Conservation (phyloP, 805 yeast genomes). For the Cyberlindnera nakhonratchasimensis region DNA sequence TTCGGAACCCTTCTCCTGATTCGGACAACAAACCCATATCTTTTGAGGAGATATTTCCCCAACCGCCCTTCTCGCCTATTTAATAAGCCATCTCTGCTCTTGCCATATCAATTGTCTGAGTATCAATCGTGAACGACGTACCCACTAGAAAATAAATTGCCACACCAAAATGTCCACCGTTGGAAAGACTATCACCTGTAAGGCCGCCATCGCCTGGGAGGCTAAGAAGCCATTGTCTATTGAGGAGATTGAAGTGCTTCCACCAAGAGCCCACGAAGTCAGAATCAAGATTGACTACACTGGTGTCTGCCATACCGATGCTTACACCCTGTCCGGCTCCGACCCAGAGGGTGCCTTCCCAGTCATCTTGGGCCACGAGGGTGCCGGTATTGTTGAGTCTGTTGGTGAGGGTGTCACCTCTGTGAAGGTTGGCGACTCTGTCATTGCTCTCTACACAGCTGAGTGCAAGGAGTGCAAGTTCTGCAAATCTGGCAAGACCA, state of each 20-base stretch:
- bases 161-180: conserved; percentile 14
- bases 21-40: conserved; percentile 3
- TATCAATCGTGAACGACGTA: not conserved
- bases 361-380: conserved; percentile 92
- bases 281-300: conserved; percentile 84
- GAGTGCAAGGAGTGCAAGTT: conserved; percentile 95
- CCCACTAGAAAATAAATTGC: not conserved
- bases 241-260: conserved; percentile 85
- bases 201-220: conserved; percentile 98
- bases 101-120: too few species aligned
- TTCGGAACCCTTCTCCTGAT: conserved; percentile 6
- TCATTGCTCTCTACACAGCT: conserved; percentile 91
- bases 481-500: conserved; percentile 93
- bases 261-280: conserved; percentile 97
- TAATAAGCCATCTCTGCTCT: not conserved
- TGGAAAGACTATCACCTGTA: conserved; percentile 63
- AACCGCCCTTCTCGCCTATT: not conserved
- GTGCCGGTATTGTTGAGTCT: conserved; percentile 95
- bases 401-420: conserved; percentile 91
- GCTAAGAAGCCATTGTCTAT: conserved; percentile 79
- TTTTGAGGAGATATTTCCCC: not conserved
- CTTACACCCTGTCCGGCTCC: conserved; percentile 88
- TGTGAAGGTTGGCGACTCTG: conserved; percentile 92
- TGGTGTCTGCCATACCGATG: conserved; percentile 99
- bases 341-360: conserved; percentile 99